A percentile compares a stretch with the other conserved stretches of the same genome.
Conservation (phyloP, 495 filamentous ascomycete species). For the Podospora tetraspora region DNA sequence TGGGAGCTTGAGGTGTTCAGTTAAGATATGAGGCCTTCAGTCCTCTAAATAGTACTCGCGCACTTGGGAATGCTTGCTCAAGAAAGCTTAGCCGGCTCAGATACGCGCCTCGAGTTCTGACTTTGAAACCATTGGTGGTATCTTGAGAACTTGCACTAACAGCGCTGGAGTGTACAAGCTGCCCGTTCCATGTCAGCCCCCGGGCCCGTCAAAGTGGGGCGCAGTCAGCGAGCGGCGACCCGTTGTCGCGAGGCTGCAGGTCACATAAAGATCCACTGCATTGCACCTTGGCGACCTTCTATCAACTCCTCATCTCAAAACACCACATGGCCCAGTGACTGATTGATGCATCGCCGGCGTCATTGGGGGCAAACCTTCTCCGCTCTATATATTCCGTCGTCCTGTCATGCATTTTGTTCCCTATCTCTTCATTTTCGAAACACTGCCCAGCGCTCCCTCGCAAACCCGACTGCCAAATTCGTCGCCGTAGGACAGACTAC, state of each 20-base stretch:
- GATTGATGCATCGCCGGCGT: background rate
- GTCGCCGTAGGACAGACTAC: background rate
- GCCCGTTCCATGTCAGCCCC: no score
- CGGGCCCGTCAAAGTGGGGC: background rate
- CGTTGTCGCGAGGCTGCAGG: background rate
- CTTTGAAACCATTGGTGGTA: no score
- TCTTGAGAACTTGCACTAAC: no score
- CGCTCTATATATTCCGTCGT: background rate
- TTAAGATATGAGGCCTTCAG: no score
- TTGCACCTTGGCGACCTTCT: background rate
- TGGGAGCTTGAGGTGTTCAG: no score
- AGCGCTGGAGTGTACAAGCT: no score
- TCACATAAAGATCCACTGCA: background rate
- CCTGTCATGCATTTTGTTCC: background rate
- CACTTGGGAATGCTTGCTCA: no score
- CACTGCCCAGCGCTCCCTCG: background rate
- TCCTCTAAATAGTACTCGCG: no score
- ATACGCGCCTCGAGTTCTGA: no score
- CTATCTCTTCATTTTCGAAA: background rate
- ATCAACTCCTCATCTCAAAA: background rate
- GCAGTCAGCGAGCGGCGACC: background rate
- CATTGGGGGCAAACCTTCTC: background rate
- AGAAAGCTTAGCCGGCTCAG: no score
- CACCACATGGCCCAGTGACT: background rate
- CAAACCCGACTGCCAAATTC: background rate